Conservation (phyloP, 306 rosid species). For the Amphicarpaea edgeworthii region DNA sequence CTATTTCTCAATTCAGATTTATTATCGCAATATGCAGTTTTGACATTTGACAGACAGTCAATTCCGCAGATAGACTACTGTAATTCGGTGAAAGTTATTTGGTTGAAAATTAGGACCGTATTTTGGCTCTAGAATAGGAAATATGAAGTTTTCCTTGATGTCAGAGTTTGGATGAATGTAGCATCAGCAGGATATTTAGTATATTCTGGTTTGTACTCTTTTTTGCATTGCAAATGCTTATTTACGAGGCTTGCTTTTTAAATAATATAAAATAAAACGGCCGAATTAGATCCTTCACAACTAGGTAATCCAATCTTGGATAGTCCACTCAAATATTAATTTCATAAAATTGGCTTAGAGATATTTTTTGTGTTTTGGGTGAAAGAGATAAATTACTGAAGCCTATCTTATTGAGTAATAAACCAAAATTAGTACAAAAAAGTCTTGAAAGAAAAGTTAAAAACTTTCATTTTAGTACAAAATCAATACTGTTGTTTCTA, state of each 20-base stretch:
- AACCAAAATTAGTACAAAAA: too few species aligned
- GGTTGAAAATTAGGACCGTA: slow-evolving; percentile 36
- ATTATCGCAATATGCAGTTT: slow-evolving; percentile 23
- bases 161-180: slow-evolving; percentile 20
- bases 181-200: slow-evolving; percentile 4
- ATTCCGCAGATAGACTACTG: slow-evolving; percentile 29
- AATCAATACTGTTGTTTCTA: too few species aligned
- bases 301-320: too few species aligned
- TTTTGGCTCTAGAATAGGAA: slow-evolving; percentile 24
- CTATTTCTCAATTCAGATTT: slow-evolving; percentile 1
- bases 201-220: slow-evolving; percentile 1
- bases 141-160: slow-evolving; percentile 5
- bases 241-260: background rate
- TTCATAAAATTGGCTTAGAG: too few species aligned
- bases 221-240: background rate
- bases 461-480: too few species aligned
- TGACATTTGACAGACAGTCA: slow-evolving; percentile 5
- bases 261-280: background rate
- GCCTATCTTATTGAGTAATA: too few species aligned
- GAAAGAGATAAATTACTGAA: too few species aligned
- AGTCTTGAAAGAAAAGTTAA: too few species aligned
- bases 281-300: background rate
- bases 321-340: too few species aligned
- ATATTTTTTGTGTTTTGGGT: too few species aligned
- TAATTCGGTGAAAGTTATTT: background rate